Conservation (phyloP, 2,329 filamentous ascomycete species). For the Fusarium verticillioides region DNA sequence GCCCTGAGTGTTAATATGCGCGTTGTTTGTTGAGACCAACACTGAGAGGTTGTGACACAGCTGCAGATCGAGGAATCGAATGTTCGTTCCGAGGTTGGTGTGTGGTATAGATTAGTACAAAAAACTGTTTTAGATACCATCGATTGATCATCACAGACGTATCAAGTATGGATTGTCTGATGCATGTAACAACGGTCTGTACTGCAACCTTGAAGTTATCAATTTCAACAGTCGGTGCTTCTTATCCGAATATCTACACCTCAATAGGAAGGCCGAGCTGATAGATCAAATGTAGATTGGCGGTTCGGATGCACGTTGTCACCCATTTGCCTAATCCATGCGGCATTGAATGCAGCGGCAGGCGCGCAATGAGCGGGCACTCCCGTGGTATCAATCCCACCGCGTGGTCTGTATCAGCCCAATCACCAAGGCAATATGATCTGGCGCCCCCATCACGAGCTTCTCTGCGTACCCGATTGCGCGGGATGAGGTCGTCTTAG, state of each 20-base stretch:
- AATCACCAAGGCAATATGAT: constrained; percentile 31
- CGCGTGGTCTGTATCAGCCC: constrained; percentile 30
- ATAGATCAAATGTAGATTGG: constrained; percentile 26
- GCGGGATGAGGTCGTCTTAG: constrained; percentile 4
- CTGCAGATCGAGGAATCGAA: constrained; percentile 1
- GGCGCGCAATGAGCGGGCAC: constrained; percentile 43
- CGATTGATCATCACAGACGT: neutral
- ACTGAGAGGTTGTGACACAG: neutral
- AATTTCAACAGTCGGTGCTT: constrained; percentile 13
- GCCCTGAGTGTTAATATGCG: constrained; percentile 2
- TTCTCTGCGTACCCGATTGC: constrained; percentile 17
- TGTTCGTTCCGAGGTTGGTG: constrained; percentile 2
- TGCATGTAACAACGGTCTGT: constrained; percentile 1
- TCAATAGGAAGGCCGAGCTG: constrained; percentile 32
- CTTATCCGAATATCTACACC: constrained; percentile 30
- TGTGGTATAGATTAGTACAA: constrained; percentile 6
- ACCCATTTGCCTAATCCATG: constrained; percentile 30
- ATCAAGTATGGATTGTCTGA: constrained; percentile 15
- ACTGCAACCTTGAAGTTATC: constrained; percentile 9
- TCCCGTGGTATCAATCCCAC: constrained; percentile 40
- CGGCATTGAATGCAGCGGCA: constrained; percentile 39
- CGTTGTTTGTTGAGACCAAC: constrained; percentile 1
- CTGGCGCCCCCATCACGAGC: constrained; percentile 28
- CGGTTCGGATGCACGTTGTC: constrained; percentile 23
- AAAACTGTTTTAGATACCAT: neutral